Evolutionary conservation across 2,329 filamentous ascomycete genomes (phyloP).

Genomic region (Raffaelea ambrosiae): DNA sequence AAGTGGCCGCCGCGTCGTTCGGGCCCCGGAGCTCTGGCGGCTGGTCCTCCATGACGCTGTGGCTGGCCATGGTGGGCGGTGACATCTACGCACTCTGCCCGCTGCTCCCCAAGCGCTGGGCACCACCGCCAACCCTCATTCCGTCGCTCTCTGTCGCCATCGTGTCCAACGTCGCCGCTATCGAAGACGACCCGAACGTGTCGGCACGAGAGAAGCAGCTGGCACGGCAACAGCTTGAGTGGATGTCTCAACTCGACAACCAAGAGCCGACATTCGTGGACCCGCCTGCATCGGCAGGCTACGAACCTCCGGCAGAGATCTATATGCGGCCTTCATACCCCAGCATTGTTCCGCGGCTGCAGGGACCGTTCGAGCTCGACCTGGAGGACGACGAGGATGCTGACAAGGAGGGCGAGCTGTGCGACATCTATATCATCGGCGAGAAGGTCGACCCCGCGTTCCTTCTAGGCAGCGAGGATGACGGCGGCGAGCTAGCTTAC

Average conservation of each 20-base stretch:
- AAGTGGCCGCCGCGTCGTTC: slow-evolving; percentile 85
- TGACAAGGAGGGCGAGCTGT: slow-evolving; percentile 47
- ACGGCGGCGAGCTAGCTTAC: slow-evolving; percentile 37
- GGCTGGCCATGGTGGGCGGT: slow-evolving; percentile 90
- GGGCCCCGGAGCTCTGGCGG: slow-evolving; percentile 58
- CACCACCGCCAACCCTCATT: slow-evolving; percentile 65
- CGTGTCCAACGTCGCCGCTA: slow-evolving; percentile 59
- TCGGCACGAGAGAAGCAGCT: slow-evolving; percentile 45
- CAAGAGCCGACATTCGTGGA: slow-evolving; percentile 53
- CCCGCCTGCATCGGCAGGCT: slow-evolving; percentile 20
- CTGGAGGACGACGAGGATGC: slow-evolving; percentile 49
- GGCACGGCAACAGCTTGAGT: slow-evolving; percentile 56
- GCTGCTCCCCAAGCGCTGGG: slow-evolving; percentile 79
- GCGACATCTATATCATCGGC: slow-evolving; percentile 55
- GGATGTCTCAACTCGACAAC: slow-evolving; percentile 58
- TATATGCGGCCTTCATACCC: slow-evolving; percentile 49
- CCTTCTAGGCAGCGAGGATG: slow-evolving; percentile 55
- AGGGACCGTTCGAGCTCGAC: slow-evolving; percentile 53
- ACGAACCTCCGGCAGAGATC: slow-evolving; percentile 44
- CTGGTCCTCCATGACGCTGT: slow-evolving; percentile 94
- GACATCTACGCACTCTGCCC: slow-evolving; percentile 92
- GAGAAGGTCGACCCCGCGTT: slow-evolving; percentile 52
- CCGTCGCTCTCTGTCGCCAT: slow-evolving; percentile 78
- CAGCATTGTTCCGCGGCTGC: slow-evolving; percentile 49
- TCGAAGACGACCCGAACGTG: slow-evolving; percentile 50